Evolutionary conservation across 2,329 filamentous ascomycete species (phyloP).

Genomic region (Penicillium capsulatum): DNA sequence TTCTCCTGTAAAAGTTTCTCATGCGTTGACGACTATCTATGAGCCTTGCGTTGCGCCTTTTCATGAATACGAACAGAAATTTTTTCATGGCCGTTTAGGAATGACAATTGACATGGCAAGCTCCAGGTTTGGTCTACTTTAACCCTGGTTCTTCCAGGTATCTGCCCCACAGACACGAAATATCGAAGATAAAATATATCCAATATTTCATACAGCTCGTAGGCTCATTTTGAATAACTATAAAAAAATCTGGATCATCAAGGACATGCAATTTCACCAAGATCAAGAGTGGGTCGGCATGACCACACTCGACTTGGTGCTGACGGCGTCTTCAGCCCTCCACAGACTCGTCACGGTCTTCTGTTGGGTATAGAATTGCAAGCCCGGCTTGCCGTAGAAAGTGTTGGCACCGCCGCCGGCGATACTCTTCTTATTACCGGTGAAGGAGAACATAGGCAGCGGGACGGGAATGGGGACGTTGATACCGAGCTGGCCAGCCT

Average conservation of each 20-base stretch:
- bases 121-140: too few relatives aligned
- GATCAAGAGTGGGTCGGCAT: constrained; percentile 69
- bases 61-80: too few relatives aligned
- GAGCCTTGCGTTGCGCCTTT: not conserved
- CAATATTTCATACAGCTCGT: too few relatives aligned
- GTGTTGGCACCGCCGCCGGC: constrained; percentile 89
- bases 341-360: constrained; percentile 97
- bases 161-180: too few relatives aligned
- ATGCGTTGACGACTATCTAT: constrained; percentile 5
- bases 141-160: too few relatives aligned
- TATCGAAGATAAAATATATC: too few relatives aligned
- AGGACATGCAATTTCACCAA: not conserved
- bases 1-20: too few relatives aligned
- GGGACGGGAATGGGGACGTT: constrained; percentile 64
- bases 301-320: constrained; percentile 76
- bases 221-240: too few relatives aligned
- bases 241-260: constrained; percentile 3
- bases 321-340: constrained; percentile 78
- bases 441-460: constrained; percentile 61
- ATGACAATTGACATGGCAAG: too few relatives aligned
- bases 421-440: constrained; percentile 78
- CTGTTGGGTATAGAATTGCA: constrained; percentile 93
- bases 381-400: constrained; percentile 88
- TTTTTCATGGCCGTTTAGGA: too few relatives aligned
- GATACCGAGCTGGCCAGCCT: constrained; percentile 63